A percentile compares a stretch with the other conserved stretches of the same genome.
phyloP scores from a whole-genome alignment of 371 early-diverging fungal genomes.

The Syncephalastrum racemosum region DNA sequence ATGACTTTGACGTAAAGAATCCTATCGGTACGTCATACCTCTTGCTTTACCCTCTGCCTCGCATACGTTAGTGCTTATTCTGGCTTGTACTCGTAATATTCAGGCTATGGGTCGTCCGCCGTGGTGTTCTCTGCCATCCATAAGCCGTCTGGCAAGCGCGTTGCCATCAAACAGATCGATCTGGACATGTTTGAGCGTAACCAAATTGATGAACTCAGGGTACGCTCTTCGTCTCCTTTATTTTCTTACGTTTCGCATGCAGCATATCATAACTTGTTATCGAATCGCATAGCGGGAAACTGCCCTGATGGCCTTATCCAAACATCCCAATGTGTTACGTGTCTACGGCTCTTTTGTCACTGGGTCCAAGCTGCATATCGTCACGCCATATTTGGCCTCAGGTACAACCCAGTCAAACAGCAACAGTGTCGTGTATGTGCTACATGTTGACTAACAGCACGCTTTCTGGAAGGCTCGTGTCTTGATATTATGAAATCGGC shows the following conservation, averaged over 20 bases:
- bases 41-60: neutral
- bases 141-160: conserved; percentile 67
- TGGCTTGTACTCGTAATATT: conserved; percentile 46
- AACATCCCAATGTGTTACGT: conserved; percentile 81
- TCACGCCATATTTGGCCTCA: conserved; percentile 79
- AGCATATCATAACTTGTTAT: conserved; percentile 1
- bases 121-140: conserved; percentile 81
- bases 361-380: conserved; percentile 79
- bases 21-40: conserved; percentile 33
- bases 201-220: conserved; percentile 48
- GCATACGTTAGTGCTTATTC: neutral
- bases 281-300: conserved; percentile 66
- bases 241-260: neutral
- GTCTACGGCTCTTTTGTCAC: conserved; percentile 85
- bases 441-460: neutral
- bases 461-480: conserved; percentile 55
- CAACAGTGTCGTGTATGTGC: neutral
- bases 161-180: conserved; percentile 89
- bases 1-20: conserved; percentile 42
- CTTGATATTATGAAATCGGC: conserved; percentile 87
- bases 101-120: conserved; percentile 91
- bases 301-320: conserved; percentile 84
- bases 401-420: conserved; percentile 35
- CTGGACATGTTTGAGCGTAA: conserved; percentile 91
- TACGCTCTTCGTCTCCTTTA: neutral